phyloP scores from a whole-genome alignment of 2,329 filamentous ascomycete genomes.

The Aspergillus pseudotamarii region DNA sequence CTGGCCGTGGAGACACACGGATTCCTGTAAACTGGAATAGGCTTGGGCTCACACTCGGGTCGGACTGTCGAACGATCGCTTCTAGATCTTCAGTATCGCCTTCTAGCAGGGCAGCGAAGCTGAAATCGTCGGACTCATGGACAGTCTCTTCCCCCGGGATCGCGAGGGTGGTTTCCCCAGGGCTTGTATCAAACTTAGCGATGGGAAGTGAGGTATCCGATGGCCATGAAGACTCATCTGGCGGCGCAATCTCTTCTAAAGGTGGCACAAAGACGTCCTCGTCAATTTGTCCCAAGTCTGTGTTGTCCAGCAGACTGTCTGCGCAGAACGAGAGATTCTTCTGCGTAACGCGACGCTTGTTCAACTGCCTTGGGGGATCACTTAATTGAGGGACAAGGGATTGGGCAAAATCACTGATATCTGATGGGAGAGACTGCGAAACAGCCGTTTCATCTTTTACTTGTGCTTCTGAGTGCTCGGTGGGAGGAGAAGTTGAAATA shows the following conservation, averaged over 20 bases:
- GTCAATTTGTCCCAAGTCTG: constrained; percentile 13
- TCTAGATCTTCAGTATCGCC: constrained; percentile 55
- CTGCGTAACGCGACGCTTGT: constrained; percentile 6
- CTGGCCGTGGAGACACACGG: constrained; percentile 34
- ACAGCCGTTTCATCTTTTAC: not conserved
- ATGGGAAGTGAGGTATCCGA: constrained; percentile 18
- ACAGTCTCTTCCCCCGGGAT: constrained; percentile 11
- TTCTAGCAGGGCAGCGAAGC: constrained; percentile 37
- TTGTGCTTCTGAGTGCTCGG: constrained; percentile 3
- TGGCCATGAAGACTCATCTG: constrained; percentile 21
- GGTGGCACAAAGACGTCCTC: constrained; percentile 16
- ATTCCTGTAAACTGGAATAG: constrained; percentile 42
- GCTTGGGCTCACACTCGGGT: constrained; percentile 37
- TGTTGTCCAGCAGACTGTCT: constrained; percentile 16
- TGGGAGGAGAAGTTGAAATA: constrained; percentile 3
- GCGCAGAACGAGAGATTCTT: constrained; percentile 11
- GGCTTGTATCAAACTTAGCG: constrained; percentile 8
- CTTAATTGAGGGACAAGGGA: constrained; percentile 5
- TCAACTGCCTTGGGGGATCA: constrained; percentile 6
- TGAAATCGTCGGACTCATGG: constrained; percentile 23
- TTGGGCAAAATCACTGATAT: not conserved
- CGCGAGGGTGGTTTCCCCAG: constrained; percentile 11
- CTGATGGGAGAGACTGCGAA: constrained; percentile 1
- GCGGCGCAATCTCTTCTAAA: constrained; percentile 13
- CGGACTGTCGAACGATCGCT: constrained; percentile 53